Base-by-base conservation (phyloP, 495 filamentous ascomycete genomes). In the Schizothecium vesticola region DNA sequence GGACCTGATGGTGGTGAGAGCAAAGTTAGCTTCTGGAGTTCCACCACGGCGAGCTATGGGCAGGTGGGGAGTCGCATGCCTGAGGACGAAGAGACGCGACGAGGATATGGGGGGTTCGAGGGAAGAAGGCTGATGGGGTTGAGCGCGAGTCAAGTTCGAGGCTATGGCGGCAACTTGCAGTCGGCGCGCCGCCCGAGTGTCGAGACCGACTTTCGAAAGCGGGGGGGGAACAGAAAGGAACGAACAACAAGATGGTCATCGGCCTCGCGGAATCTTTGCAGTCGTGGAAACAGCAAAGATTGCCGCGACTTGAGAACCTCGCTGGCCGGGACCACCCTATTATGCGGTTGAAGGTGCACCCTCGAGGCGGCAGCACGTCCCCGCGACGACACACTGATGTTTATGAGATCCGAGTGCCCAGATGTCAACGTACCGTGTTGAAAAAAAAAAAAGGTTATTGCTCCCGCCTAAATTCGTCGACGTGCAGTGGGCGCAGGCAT, bases 341-440 rank as follows among this genome's bases (percentile, higher is more conserved):
- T 51, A 51, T 51, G 43, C 19, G 31, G 31, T 67, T 23, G 28
- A 63, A 43, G 33, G 59, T 9, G 56, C n/a, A 26, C 55, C 11
- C 16, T 67, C 57, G 65, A 60, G 16, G 33, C 4, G 28, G 63
- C 31, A 63, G 68, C 63, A 70, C 68, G 64, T 63, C 57, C 64
- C 69, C 55, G 60, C 61, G 25, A 57, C 26, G 36, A 19, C 66
- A 66, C 70, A 72, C 66, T 69, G 69, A 58, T 69, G 51, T 65
- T 67, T 25, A 24, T 70, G 59, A 61, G 64, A 69, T 72, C 68
- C 70, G 65, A 61, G 66, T 69, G 71, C 64, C 56, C 24, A 25
- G 59, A 22, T 21, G 43, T 64, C 26, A 56, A 72, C 68, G 66
- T 70, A 74, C 70, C 68, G 62, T 73, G 68, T 61, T 61, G 23